phyloP scores from a whole-genome alignment of 768 basidiomycete genomes.

The Serendipita indica region DNA sequence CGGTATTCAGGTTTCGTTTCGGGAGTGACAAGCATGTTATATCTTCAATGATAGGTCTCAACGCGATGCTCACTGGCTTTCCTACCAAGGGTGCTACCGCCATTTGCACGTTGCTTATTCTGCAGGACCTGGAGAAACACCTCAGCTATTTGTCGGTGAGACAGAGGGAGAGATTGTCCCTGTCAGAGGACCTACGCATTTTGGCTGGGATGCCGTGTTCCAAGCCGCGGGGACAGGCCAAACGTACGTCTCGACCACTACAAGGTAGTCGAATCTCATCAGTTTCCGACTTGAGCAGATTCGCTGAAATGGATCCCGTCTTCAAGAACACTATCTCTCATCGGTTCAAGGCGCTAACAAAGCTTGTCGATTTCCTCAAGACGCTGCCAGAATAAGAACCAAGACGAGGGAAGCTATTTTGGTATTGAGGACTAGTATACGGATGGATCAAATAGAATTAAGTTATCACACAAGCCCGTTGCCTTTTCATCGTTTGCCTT shows the following conservation, averaged over 20 bases:
- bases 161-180: constrained; percentile 85
- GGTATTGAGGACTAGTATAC: neutral
- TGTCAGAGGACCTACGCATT: constrained; percentile 57
- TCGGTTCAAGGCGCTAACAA: constrained; percentile 51
- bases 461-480: neutral
- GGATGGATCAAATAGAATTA: neutral
- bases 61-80: constrained; percentile 66
- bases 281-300: constrained; percentile 24
- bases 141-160: constrained; percentile 70
- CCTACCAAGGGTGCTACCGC: constrained; percentile 68
- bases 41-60: constrained; percentile 38
- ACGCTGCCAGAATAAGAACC: neutral
- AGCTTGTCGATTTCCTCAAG: constrained; percentile 37
- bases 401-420: neutral
- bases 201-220: constrained; percentile 89
- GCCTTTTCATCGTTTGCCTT: neutral
- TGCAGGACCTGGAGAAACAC: constrained; percentile 63
- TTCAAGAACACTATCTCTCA: constrained; percentile 56
- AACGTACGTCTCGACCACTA: constrained; percentile 38
- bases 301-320: constrained; percentile 50
- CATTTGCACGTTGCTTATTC: constrained; percentile 90
- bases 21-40: neutral
- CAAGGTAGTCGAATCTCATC: neutral
- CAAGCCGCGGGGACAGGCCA: constrained; percentile 57
- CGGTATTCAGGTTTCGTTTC: constrained; percentile 31